phyloP scores from a whole-genome alignment of 1,139 yeast species.

The Yamadazyma siamensis region DNA sequence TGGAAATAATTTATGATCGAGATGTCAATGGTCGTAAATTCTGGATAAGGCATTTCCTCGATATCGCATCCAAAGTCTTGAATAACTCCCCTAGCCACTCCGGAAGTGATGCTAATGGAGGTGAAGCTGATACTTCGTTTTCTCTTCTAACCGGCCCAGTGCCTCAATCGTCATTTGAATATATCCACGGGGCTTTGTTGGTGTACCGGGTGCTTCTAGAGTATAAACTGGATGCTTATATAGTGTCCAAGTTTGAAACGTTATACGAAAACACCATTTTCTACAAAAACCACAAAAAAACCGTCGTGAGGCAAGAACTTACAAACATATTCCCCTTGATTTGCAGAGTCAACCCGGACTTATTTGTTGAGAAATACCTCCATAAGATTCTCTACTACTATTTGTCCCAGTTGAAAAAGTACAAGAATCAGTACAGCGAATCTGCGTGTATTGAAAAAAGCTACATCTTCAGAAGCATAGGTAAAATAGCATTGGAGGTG shows the following conservation, averaged over 20 bases:
- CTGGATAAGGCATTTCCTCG: slow-evolving; percentile 73
- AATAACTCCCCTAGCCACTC: slow-evolving; percentile 22
- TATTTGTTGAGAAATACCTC: slow-evolving; percentile 77
- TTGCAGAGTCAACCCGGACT: slow-evolving; percentile 73
- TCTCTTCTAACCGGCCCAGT: no score
- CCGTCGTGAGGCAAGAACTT: slow-evolving; percentile 77
- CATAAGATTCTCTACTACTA: slow-evolving; percentile 79
- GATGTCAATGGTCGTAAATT: slow-evolving; percentile 67
- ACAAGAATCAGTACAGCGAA: slow-evolving; percentile 44
- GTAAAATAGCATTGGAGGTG: slow-evolving; percentile 79
- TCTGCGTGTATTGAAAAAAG: slow-evolving; percentile 59
- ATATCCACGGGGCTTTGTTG: slow-evolving; percentile 80
- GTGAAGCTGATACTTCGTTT: no score
- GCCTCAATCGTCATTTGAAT: slow-evolving; percentile 48
- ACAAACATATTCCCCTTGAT: slow-evolving; percentile 78
- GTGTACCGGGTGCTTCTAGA: slow-evolving; percentile 80
- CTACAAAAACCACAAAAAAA: slow-evolving; percentile 74
- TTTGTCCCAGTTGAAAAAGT: slow-evolving; percentile 72
- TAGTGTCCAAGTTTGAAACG: slow-evolving; percentile 57
- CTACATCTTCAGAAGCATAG: slow-evolving; percentile 77
- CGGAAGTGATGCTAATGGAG: slow-evolving; percentile 19
- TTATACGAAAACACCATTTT: slow-evolving; percentile 74
- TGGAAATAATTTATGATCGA: slow-evolving; percentile 73
- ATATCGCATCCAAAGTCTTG: slow-evolving; percentile 47
- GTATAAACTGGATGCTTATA: slow-evolving; percentile 56